Conservation (phyloP, 331 rosid genomes). For the Cydonia oblonga region DNA sequence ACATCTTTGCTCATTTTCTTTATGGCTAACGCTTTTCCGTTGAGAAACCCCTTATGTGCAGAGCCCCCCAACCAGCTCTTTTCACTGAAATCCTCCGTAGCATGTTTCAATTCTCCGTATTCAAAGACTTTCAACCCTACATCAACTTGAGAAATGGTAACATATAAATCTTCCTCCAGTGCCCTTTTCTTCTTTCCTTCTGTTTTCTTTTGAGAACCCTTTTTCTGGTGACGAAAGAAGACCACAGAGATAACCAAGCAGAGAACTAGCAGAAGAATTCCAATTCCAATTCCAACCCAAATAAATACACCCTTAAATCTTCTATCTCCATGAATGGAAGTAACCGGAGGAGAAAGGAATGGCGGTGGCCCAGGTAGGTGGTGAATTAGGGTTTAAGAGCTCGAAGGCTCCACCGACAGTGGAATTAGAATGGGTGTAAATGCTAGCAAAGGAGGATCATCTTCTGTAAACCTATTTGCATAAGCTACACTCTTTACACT, state of each 20-base stretch:
- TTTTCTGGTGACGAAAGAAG: not conserved
- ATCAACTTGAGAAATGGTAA: not conserved
- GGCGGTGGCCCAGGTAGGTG: not conserved
- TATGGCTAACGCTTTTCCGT: not conserved
- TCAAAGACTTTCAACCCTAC: not conserved
- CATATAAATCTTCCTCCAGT: not conserved
- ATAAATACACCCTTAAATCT: not conserved
- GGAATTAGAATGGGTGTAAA: constrained; percentile 55
- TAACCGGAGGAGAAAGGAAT: constrained; percentile 2
- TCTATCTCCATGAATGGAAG: not conserved
- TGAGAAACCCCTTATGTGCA: not conserved
- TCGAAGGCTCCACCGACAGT: constrained; percentile 33
- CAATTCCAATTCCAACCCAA: not conserved
- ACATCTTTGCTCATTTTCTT: constrained; percentile 5
- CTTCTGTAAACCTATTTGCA: constrained; percentile 38
- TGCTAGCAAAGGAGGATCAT: constrained; percentile 10
- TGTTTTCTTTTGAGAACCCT: not conserved
- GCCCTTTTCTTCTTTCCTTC: not conserved
- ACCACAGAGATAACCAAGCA: not conserved
- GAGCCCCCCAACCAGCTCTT: constrained; percentile 2
- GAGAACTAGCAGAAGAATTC: not conserved
- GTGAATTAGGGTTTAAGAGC: constrained; percentile 16
- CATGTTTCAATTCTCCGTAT: not conserved
- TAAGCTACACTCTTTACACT: constrained; percentile 15
- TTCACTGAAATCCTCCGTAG: not conserved